A percentile compares a stretch with the other conserved stretches of the same genome.
These are phyloP conservation scores for Fusarium cyanostomum DNA, from an alignment of 2,329 filamentous ascomycete species.

Conservation along the genomic window DNA sequence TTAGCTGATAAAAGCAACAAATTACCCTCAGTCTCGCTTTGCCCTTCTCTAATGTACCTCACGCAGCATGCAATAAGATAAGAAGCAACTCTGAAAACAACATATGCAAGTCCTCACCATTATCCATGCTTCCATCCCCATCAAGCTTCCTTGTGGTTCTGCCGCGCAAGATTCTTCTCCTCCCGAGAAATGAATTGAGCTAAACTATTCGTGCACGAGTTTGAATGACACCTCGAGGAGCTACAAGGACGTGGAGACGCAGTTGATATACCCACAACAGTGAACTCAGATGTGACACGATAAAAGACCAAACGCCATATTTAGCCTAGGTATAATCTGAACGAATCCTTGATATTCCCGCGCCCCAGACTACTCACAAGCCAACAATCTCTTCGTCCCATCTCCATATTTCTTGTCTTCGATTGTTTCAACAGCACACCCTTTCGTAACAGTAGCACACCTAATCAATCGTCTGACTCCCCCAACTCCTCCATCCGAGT, in stretches of 20 bases:
- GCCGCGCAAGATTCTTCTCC: no score
- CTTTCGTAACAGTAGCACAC: slow-evolving; percentile 25
- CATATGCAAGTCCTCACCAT: no score
- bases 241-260: not conserved
- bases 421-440: slow-evolving; percentile 25
- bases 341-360: slow-evolving; percentile 36
- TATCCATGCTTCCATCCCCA: no score
- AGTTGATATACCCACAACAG: not conserved
- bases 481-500: slow-evolving; percentile 17
- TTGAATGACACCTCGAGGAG: no score
- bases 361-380: slow-evolving; percentile 31
- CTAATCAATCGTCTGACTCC: slow-evolving; percentile 13
- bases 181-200: no score
- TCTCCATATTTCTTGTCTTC: slow-evolving; percentile 7
- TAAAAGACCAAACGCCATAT: slow-evolving; percentile 33
- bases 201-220: no score
- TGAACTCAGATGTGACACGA: slow-evolving; percentile 12
- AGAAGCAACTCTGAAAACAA: no score
- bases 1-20: not conserved
- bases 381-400: slow-evolving; percentile 4
- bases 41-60: no score
- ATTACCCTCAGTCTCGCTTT: no score
- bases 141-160: no score
- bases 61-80: no score
- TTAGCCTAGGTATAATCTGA: slow-evolving; percentile 44